Base-by-base conservation (phyloP, 768 basidiomycete species). In the Pleurotus platypus region DNA sequence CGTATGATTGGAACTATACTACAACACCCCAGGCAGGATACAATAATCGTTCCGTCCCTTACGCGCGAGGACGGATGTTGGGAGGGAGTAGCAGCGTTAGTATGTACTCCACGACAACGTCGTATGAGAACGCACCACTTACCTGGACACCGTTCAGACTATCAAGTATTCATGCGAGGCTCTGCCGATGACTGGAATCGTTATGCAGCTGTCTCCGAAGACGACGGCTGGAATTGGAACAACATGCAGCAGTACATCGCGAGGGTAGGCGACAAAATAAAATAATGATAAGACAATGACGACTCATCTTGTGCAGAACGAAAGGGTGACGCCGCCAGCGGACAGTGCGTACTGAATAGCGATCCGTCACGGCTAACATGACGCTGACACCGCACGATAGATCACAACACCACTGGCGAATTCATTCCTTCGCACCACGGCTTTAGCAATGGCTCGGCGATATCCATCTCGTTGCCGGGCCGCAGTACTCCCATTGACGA, bases 401-500 rank as follows among this genome's bases (percentile, higher is more conserved):
- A 61, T 18, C 73, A 75, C 56, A 62, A 76, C 62, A 72, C 70
- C 9, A 63, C 69, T 15, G 71, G 69, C 7, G 63, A 78, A 64
- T 73, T 66, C 48, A 62, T 70, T 45, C 75, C 78, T 2, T 61
- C 68, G 5, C 58, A 70, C n/a, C 78, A 78, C 61, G 70, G 73
- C 39, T 65, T 60, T 18, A 45, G 42, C 37, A 60, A 58, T 4
- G 77, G 78, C 3, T 62, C 63, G 13, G 61, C 67, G 24, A 55
- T 62, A 4, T 66, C 72, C 61, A 63, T 35, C 42, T 72, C 69
- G 55, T 65, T 76, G 9, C 66, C 66, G 1, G 70, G 66, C 8
- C 66, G 60, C 43, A 61, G 67, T 5, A 68, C 62, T 38, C 56
- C 64, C 11, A 66, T 75, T 22, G 74, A 75, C 53, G 57, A 61